These are phyloP conservation scores for Lactarius vividus DNA, from an alignment of 768 basidiomycete genomes.

Conservation along the genomic window DNA sequence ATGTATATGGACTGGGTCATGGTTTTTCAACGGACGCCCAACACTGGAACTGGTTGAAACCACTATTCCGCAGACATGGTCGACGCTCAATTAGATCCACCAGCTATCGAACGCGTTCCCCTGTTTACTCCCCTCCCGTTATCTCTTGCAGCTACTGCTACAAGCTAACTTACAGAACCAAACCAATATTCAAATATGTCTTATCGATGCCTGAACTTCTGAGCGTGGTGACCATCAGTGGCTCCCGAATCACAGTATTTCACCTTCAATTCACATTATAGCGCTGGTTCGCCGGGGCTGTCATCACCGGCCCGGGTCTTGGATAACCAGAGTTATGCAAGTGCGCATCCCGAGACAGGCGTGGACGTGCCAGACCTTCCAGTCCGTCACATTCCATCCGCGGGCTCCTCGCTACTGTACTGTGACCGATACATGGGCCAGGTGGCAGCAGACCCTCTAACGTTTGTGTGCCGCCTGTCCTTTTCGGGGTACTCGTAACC, in stretches of 20 bases:
- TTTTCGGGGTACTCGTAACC: not conserved
- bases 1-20: not conserved
- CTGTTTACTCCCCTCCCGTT: not conserved
- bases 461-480: not conserved
- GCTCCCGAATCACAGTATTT: not conserved
- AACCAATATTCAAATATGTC: not conserved
- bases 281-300: not conserved
- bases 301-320: not conserved
- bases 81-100: not conserved
- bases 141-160: not conserved
- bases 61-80: not conserved
- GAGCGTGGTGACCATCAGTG: not conserved
- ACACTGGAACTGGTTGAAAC: not conserved
- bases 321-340: not conserved
- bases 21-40: not conserved
- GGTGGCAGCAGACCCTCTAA: not conserved
- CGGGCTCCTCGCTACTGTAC: not conserved
- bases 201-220: not conserved
- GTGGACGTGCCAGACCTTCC: not conserved
- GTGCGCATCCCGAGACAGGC: not conserved
- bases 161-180: not conserved
- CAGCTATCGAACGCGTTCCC: not conserved
- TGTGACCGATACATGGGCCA: not conserved
- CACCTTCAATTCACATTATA: not conserved
- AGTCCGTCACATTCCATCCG: not conserved